Evolutionary conservation across 2,329 filamentous ascomycete genomes (phyloP), one percentile per base, ranked within the genome.

Genomic region (Calonectria crousiana): DNA sequence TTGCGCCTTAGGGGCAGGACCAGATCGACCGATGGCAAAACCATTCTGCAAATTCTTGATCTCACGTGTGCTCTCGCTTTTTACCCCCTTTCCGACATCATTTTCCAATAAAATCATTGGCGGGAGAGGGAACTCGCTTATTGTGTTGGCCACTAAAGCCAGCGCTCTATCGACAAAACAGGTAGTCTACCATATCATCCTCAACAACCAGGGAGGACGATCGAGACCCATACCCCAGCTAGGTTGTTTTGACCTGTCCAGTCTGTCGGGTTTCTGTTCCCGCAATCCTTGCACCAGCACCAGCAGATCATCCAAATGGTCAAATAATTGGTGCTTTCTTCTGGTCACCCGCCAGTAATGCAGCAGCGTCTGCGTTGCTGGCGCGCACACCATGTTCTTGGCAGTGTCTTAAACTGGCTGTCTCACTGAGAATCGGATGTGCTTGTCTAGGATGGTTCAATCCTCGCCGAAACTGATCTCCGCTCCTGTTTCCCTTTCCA

Each of bases 261-360:
- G 34, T 23, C 11, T 34, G 13, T 60, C 60, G 49, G 71, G 41
- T 56, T 49, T 41, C 41, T 70, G 36, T 49, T 67, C 38, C 71
- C 67, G 67, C 51, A 34, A 70, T 53, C 67, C 71, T 67, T 66
- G 71, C 32, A 36, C 18, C 41, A 28, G 30, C 32, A 44, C 38
- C 30, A 49, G n/a, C 56, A 60, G 16, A 49, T 36, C 32, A 44
- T 34, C 34, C 20, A 64, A 53, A 52, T 38, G 38, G 38, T 18
- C 58, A 23, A 38, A 51, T 41, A 23, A 26, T 13, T 41, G 60
- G 67, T 67, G 38, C n/a, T 67, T 34, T 53, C 52, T 70, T 51
- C 67, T 60, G 60, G 60, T 44, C 28, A 62, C 49, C 67, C 71
- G 60, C 49, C 52, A 67, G 52, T 38, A 23, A 30, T 30, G 49